These are phyloP conservation scores for Pulveroboletus sp. DNA, from an alignment of 768 basidiomycete species.

Conservation along the genomic window DNA sequence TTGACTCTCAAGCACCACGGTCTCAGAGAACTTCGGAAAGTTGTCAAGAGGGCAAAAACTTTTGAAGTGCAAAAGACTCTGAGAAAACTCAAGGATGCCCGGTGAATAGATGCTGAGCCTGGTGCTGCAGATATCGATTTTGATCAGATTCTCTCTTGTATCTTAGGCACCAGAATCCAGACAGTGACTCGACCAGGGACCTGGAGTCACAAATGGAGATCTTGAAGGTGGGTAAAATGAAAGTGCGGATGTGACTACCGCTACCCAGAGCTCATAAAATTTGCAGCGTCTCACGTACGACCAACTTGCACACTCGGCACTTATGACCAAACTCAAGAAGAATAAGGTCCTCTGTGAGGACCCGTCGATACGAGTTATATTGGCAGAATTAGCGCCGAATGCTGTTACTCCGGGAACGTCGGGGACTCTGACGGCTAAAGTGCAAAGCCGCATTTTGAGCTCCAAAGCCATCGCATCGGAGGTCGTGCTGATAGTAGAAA, in stretches of 20 bases:
- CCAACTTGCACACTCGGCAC: slow-evolving; percentile 59
- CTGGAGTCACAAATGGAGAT: slow-evolving; percentile 58
- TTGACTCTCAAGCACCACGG: slow-evolving; percentile 61
- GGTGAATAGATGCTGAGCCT: slow-evolving; percentile 43
- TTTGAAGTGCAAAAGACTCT: slow-evolving; percentile 83
- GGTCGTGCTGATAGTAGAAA: slow-evolving; percentile 49
- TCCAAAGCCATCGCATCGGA: slow-evolving; percentile 69
- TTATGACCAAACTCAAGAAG: slow-evolving; percentile 72
- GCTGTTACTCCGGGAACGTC: slow-evolving; percentile 33
- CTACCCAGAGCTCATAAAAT: background rate
- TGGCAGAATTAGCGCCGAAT: slow-evolving; percentile 40
- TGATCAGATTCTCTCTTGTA: slow-evolving; percentile 3
- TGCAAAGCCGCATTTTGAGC: slow-evolving; percentile 72
- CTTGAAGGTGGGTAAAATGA: slow-evolving; percentile 56
- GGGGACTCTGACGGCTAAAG: slow-evolving; percentile 51
- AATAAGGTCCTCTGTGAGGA: slow-evolving; percentile 56
- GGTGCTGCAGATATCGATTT: background rate
- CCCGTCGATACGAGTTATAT: slow-evolving; percentile 46
- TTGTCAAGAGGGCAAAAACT: slow-evolving; percentile 75
- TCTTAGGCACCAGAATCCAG: slow-evolving; percentile 36
- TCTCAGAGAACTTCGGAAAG: slow-evolving; percentile 67
- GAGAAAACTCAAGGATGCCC: slow-evolving; percentile 71
- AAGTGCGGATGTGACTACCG: background rate
- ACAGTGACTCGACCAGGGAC: slow-evolving; percentile 40
- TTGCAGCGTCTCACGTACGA: slow-evolving; percentile 57